Percentiles rank a stretch among this genome's conserved stretches.
These are phyloP conservation scores for Saraca asoca DNA, from an alignment of 331 rosid species.

Conservation along the genomic window DNA sequence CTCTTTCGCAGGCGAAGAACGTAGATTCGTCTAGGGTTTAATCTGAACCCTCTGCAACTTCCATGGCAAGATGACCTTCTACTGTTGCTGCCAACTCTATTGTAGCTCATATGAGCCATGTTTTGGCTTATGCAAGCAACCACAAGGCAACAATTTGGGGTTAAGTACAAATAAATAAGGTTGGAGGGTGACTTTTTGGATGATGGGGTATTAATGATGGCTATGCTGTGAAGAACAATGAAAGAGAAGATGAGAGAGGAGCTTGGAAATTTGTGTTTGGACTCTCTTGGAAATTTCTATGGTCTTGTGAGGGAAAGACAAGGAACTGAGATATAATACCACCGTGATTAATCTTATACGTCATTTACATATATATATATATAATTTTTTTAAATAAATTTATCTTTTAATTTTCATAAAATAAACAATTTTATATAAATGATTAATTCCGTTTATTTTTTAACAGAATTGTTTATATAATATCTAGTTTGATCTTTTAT, in stretches of 20 bases:
- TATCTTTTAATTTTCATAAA: too few relatives aligned
- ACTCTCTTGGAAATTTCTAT: slow-evolving; percentile 40
- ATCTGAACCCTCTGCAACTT: slow-evolving; percentile 54
- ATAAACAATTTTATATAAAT: too few relatives aligned
- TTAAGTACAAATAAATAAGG: slow-evolving; percentile 40
- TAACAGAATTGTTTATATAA: too few relatives aligned
- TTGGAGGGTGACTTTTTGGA: slow-evolving; percentile 52
- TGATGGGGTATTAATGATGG: slow-evolving; percentile 38
- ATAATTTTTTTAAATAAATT: too few relatives aligned
- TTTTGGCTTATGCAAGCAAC: slow-evolving; percentile 1
- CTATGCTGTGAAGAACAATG: slow-evolving; percentile 28
- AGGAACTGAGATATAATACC: too few relatives aligned
- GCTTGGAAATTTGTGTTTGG: slow-evolving; percentile 50
- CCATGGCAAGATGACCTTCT: slow-evolving; percentile 32
- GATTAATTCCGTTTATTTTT: too few relatives aligned
- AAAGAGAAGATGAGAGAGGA: slow-evolving; percentile 28
- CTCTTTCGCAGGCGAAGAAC: slow-evolving; percentile 52
- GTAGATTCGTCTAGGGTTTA: slow-evolving; percentile 52
- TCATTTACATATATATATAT: too few relatives aligned
- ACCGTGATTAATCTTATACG: too few relatives aligned
- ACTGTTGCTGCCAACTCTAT: slow-evolving; percentile 53
- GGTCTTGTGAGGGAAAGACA: slow-evolving; percentile 35
- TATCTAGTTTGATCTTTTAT: too few relatives aligned
- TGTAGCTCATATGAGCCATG: slow-evolving; percentile 51
- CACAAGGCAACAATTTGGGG: slow-evolving; percentile 14